Percentiles rank a stretch among this genome's conserved stretches.
phyloP scores from a whole-genome alignment of 2,329 filamentous ascomycete genomes.

The Fusarium poae region DNA sequence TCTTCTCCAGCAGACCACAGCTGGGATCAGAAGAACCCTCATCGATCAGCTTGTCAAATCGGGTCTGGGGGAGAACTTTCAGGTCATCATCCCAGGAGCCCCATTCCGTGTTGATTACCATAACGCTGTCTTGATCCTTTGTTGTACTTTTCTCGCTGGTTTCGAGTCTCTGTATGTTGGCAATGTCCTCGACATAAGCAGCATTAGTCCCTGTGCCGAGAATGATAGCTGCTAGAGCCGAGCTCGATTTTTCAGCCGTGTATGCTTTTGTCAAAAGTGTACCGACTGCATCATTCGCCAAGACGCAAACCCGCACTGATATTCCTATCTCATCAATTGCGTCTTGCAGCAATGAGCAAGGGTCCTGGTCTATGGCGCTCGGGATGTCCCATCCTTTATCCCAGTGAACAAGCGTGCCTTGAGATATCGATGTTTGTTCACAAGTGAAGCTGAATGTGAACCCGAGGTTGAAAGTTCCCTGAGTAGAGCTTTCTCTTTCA shows the following conservation, averaged over 20 bases:
- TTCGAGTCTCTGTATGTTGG: neutral
- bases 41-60: constrained; percentile 10
- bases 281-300: constrained; percentile 18
- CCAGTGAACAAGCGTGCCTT: constrained; percentile 13
- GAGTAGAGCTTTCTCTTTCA: fast-evolving
- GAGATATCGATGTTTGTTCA: constrained; percentile 6
- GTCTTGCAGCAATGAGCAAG: constrained; percentile 2
- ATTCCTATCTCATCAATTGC: neutral
- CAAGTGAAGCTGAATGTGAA: constrained; percentile 23
- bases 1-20: constrained; percentile 13
- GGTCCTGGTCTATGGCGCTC: constrained; percentile 2
- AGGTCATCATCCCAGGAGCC: constrained; percentile 14
- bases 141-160: fast-evolving
- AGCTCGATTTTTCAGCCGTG: neutral
- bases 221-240: constrained; percentile 5
- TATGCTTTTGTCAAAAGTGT: constrained; percentile 6
- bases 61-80: constrained; percentile 4
- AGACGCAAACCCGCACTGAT: neutral
- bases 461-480: neutral
- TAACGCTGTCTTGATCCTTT: fast-evolving
- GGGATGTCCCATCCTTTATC: constrained; percentile 27
- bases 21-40: constrained; percentile 12
- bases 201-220: constrained; percentile 16
- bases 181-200: neutral
- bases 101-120: constrained; percentile 26